Conservation (phyloP, 2,329 filamentous ascomycete genomes). For the Fusarium foetens region DNA sequence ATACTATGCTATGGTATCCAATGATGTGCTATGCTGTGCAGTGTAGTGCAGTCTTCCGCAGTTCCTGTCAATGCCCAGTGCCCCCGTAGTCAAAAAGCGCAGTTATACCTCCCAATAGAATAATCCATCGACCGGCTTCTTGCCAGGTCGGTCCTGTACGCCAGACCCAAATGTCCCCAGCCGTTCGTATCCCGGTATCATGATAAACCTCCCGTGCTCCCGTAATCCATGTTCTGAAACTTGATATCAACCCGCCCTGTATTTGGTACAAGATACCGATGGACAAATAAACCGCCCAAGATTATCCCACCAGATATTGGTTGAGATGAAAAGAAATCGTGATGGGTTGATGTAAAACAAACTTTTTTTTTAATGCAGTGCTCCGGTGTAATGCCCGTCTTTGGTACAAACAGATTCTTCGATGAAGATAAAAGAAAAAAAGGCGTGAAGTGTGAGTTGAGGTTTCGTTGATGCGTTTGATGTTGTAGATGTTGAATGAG, state of each 20-base stretch:
- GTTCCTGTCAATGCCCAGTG: conserved; percentile 41
- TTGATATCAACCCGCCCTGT: conserved; percentile 47
- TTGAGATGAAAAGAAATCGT: conserved; percentile 35
- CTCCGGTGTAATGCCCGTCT: conserved; percentile 60
- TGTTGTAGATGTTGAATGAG: conserved; percentile 45
- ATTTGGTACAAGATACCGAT: conserved; percentile 48
- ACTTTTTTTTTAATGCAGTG: conserved; percentile 61
- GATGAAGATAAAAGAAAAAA: conserved; percentile 40
- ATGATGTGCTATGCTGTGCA: conserved; percentile 44
- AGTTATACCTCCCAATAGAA: conserved; percentile 39
- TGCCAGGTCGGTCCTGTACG: conserved; percentile 44
- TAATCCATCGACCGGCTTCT: conserved; percentile 39
- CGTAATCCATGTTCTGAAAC: conserved; percentile 50
- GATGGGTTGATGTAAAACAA: conserved; percentile 42
- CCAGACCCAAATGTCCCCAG: conserved; percentile 39
- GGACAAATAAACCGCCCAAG: conserved; percentile 39
- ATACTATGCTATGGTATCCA: conserved; percentile 45
- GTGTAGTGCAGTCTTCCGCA: conserved; percentile 45
- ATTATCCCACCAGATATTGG: conserved; percentile 32
- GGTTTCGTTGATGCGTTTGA: conserved; percentile 29
- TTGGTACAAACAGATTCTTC: conserved; percentile 54
- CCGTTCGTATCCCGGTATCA: conserved; percentile 48
- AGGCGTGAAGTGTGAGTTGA: conserved; percentile 37
- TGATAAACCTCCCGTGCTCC: conserved; percentile 47
- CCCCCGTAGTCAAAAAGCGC: conserved; percentile 36